A percentile compares a stretch with the other conserved stretches of the same genome.
Evolutionary conservation across 768 basidiomycete genomes (phyloP).

Genomic region (Phanerochaete sordida): DNA sequence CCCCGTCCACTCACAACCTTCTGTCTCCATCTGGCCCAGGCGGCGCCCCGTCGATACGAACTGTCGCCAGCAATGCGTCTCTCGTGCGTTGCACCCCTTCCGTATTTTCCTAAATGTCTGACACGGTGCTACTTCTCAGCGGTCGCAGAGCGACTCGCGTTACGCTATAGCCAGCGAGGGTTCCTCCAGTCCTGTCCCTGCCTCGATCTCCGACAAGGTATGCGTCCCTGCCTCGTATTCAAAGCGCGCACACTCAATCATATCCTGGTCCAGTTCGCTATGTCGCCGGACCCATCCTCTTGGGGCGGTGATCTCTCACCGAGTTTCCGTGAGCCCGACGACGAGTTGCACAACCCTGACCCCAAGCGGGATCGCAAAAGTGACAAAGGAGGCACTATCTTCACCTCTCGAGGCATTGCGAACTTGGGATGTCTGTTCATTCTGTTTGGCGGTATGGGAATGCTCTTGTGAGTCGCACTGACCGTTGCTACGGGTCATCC

Average conservation of each 20-base stretch:
- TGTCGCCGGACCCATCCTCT: slow-evolving; percentile 58
- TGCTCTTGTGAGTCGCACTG: slow-evolving; percentile 52
- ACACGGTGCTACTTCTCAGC: background rate
- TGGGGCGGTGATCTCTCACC: slow-evolving; percentile 63
- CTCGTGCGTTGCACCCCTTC: background rate
- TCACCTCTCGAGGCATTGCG: slow-evolving; percentile 58
- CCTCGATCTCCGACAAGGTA: slow-evolving; percentile 18
- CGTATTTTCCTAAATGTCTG: background rate
- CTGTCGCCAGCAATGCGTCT: slow-evolving; percentile 12
- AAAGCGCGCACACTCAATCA: background rate
- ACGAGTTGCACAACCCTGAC: slow-evolving; percentile 70
- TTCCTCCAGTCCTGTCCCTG: slow-evolving; percentile 9
- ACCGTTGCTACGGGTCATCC: background rate
- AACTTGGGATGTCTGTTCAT: slow-evolving; percentile 71
- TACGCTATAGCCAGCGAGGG: slow-evolving; percentile 10
- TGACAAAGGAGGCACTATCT: slow-evolving; percentile 40
- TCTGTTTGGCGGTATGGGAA: slow-evolving; percentile 43
- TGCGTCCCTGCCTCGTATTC: background rate
- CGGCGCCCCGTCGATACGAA: slow-evolving; percentile 9
- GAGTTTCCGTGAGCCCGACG: slow-evolving; percentile 60
- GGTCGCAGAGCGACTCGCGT: slow-evolving; percentile 14
- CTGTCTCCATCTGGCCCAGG: background rate
- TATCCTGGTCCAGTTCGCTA: slow-evolving; percentile 44
- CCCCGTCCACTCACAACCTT: slow-evolving; percentile 11
- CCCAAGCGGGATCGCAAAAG: slow-evolving; percentile 25